Percentiles rank a stretch among this genome's conserved stretches.
These are phyloP conservation scores for Fusarium phyllophilum DNA, from an alignment of 2,329 filamentous ascomycete species.

Conservation along the genomic window DNA sequence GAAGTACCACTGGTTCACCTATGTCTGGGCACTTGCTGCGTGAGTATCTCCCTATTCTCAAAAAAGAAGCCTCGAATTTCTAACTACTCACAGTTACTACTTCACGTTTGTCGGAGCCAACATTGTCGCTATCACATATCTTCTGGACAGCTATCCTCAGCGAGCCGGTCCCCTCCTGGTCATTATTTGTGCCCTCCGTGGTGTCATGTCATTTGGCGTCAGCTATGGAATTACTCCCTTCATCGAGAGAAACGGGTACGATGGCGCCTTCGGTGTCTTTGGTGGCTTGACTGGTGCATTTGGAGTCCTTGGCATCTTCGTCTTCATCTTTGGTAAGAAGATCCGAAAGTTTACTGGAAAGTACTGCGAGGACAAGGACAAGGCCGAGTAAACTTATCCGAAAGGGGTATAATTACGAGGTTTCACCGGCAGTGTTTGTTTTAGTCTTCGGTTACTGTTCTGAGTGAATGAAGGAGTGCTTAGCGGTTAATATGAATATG, in stretches of 20 bases:
- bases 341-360: slow-evolving; percentile 2
- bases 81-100: neutral
- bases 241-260: slow-evolving; percentile 19
- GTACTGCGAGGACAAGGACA: slow-evolving; percentile 13
- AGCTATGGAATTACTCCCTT: slow-evolving; percentile 36
- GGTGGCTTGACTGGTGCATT: slow-evolving; percentile 15
- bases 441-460: too few relatives aligned
- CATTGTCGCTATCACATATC: slow-evolving; percentile 38
- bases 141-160: slow-evolving; percentile 37
- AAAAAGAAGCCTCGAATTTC: neutral
- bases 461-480: neutral
- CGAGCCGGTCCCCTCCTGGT: slow-evolving; percentile 33
- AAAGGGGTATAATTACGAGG: accelerated
- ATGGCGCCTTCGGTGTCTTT: slow-evolving; percentile 13
- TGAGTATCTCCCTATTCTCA: neutral
- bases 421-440: too few relatives aligned
- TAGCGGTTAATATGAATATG: neutral
- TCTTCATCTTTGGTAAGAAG: slow-evolving; percentile 21
- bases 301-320: slow-evolving; percentile 7
- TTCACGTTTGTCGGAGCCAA: slow-evolving; percentile 30
- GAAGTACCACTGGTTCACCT: slow-evolving; percentile 23
- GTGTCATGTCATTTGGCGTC: slow-evolving; percentile 34
- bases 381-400: neutral
- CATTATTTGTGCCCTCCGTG: slow-evolving; percentile 37
- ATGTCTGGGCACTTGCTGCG: slow-evolving; percentile 16